Evolutionary conservation across 2,329 filamentous ascomycete species (phyloP).

Genomic region (Colletotrichum godetiae): DNA sequence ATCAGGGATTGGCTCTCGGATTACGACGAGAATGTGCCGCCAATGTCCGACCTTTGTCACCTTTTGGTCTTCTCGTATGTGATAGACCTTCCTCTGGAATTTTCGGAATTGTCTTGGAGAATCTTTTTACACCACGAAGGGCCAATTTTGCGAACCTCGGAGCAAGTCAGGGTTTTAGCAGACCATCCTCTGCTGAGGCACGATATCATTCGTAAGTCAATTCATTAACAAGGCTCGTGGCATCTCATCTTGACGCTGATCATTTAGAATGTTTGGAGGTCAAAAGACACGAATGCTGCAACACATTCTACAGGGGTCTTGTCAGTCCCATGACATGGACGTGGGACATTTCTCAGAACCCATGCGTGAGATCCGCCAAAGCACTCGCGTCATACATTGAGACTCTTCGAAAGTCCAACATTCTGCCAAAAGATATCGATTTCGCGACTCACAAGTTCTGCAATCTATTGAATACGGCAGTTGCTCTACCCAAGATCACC

Average conservation of each 20-base stretch:
- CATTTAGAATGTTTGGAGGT: constrained; percentile 22
- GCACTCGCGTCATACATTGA: constrained; percentile 32
- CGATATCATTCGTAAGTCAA: constrained; percentile 30
- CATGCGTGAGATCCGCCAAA: constrained; percentile 29
- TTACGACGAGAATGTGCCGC: constrained; percentile 24
- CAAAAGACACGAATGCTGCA: constrained; percentile 33
- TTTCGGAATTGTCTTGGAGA: constrained; percentile 34
- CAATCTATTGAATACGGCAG: constrained; percentile 27
- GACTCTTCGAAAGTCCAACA: constrained; percentile 20
- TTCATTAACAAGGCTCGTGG: background rate
- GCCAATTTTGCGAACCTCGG: constrained; percentile 24
- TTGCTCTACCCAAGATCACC: constrained; percentile 23
- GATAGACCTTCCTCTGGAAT: constrained; percentile 31
- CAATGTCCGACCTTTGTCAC: constrained; percentile 34
- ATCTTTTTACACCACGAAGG: constrained; percentile 35
- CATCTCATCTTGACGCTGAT: background rate
- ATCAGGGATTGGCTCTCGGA: constrained; percentile 34
- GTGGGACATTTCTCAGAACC: constrained; percentile 18
- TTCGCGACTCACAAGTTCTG: constrained; percentile 34
- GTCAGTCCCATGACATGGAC: constrained; percentile 28
- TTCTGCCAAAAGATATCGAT: constrained; percentile 34
- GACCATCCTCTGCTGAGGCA: constrained; percentile 35
- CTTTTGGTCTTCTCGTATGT: constrained; percentile 37
- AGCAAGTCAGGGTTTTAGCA: constrained; percentile 22
- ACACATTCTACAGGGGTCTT: constrained; percentile 31